Percentiles rank a stretch among this genome's conserved stretches.
phyloP scores from a whole-genome alignment of 352 stramenopile species.

The Globisporangium emineosum region DNA sequence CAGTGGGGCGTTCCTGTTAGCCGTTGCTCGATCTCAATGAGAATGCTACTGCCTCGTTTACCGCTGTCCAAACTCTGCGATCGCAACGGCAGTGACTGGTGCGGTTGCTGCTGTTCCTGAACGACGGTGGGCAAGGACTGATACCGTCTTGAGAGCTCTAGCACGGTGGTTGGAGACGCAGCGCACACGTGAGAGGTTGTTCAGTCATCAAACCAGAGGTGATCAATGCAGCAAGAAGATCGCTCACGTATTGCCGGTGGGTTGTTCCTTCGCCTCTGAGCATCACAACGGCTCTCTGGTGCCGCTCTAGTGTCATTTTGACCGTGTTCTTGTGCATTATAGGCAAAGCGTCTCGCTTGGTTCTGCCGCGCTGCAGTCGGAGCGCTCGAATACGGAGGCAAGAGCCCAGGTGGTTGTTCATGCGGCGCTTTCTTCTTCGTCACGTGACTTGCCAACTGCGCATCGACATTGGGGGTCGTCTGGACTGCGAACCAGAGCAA shows the following conservation, averaged over 20 bases:
- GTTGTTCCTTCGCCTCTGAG: not conserved
- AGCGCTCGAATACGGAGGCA: not conserved
- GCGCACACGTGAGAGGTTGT: not conserved
- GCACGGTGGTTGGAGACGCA: no score
- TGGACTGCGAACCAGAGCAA: not conserved
- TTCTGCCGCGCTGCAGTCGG: not conserved
- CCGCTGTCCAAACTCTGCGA: constrained; percentile 12
- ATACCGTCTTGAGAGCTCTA: constrained; percentile 5
- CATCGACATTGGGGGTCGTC: not conserved
- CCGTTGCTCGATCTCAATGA: not conserved
- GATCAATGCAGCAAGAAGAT: not conserved
- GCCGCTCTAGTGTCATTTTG: not conserved
- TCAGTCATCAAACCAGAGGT: not conserved
- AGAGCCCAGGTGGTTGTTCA: not conserved
- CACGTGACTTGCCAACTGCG: not conserved
- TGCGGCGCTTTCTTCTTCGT: not conserved
- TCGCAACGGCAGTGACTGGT: not conserved
- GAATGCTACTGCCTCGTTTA: not conserved
- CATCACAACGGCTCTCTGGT: not conserved
- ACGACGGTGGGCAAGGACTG: constrained; percentile 1
- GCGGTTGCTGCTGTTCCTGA: not conserved
- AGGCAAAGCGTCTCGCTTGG: not conserved
- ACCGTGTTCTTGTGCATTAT: no score
- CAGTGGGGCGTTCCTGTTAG: not conserved
- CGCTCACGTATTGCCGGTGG: not conserved